Base-by-base conservation (phyloP, 768 basidiomycete species). In the Mycena latifolia region DNA sequence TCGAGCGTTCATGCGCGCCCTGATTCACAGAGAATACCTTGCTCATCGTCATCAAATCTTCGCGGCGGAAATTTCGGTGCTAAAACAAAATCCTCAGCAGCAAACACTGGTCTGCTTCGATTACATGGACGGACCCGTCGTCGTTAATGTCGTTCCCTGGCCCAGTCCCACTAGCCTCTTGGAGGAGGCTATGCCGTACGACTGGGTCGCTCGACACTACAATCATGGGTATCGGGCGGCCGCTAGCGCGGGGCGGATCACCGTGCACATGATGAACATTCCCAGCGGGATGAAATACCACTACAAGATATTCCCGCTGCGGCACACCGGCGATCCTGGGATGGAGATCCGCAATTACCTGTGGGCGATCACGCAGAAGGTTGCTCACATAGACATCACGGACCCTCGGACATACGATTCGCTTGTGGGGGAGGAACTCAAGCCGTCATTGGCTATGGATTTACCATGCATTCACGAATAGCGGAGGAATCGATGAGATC, bases 261-360 rank as follows among this genome's bases (percentile, higher is more conserved):
- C 29, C 20, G 20, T 46, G 18, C 55, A 56, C 29, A 5, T 45
- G 12, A 56, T 56, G 55, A 43, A 29, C 28, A 56, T 56, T 24
- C 55, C 43, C 5, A 29, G 31, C 29, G 55, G 55, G 5, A 5
- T 17, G 29, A 45, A 46, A 12, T 7, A 7, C 11, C 43, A 46
- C 28, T 56, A 43, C 29, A 56, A 56, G 29, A 22, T 56, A 10
- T 20, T 55, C 28, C 55, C 55, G 18, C 22, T 56, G 55, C 55
- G 55, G 1, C 55, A 35, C 33, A 14, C 14, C 33, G 33, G 33
- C 8, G 33, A 22, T 31, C 20, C 28, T 18, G 28, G 28, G 10
- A 10, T 20, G 0, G 55, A 56, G 22, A n/a, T 31, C 12, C 3
- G 11, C 5, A 14, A 46, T 12, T 14, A 12, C 2, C 28, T 56